Evolutionary conservation across 2,329 filamentous ascomycete species (phyloP), one percentile per base, ranked within the genome.

Genomic region (Fusarium sp.): DNA sequence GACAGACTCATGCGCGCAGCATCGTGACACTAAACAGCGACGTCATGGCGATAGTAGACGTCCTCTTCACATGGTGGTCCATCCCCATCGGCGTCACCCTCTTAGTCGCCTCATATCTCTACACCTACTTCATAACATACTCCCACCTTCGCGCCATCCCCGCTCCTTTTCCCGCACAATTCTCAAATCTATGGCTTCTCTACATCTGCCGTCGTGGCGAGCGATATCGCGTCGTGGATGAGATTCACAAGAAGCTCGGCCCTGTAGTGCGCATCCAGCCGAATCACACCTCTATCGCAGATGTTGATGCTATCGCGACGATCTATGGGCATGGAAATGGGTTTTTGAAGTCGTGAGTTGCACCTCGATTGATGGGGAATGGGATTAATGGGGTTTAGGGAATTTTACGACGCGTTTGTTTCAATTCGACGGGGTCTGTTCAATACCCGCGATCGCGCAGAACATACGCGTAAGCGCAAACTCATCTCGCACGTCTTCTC

Each of bases 391-490:
- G 13, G 3, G 3, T 0, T 0, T 9, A 94, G 91, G 44, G 90
- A 95, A 4, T 97, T 94, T 81, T 97, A 97, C 75, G 93, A 97
- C 75, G 92, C 93, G 52, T 97, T 97, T 74, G 94, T 97, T 57
- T 94, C 92, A 14, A 97, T 97, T 76, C 88, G 87, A 53, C 88
- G 93, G 14, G 94, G 94, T 22, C 85, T 98, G 14, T 98, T 97
- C 88, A 97, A 97, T 80, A 97, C 94, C 0, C 87, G 94, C 32
- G 89, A 94, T 81, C 88, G 94, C 51, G 84, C 84, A 1, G 93
- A 97, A 76, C 94, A 98, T 79, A 91, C 91, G 0, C 90, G 94
- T 69, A 98, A 97, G 86, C 89, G 94, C 75, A 97, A 97, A 86
- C 91, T 93, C 4, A 88, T 97, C 49, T 90, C 92, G 2, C 93